Conservation (phyloP, 306 rosid species). For the Trifolium pratense region DNA sequence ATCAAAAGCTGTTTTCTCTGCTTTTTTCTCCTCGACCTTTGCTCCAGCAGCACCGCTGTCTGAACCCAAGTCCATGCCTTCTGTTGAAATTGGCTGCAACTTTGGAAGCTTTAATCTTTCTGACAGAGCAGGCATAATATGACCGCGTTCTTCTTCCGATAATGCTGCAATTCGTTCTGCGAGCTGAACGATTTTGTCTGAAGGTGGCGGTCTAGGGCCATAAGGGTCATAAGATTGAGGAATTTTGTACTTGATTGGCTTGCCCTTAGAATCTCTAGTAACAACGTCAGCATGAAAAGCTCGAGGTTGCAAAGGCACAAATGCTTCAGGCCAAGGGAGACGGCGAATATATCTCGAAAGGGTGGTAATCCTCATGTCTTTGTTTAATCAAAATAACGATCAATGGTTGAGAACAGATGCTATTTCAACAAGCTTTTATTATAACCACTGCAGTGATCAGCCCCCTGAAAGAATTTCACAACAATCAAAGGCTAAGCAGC, state of each 20-base stretch:
- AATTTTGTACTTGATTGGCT: constrained; percentile 50
- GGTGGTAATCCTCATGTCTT: constrained; percentile 49
- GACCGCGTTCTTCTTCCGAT: constrained; percentile 51
- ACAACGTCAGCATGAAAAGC: constrained; percentile 50
- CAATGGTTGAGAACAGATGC: constrained; percentile 13
- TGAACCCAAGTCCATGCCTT: constrained; percentile 54
- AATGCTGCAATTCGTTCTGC: constrained; percentile 52
- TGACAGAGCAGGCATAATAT: constrained; percentile 53
- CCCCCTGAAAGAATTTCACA: constrained; percentile 42
- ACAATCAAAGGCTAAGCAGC: constrained; percentile 5
- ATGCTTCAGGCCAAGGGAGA: constrained; percentile 8
- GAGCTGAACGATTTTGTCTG: constrained; percentile 53
- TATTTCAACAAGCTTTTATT: constrained; percentile 7
- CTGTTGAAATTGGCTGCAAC: constrained; percentile 57
- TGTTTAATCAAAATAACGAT: constrained; percentile 35
- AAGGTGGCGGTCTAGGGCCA: constrained; percentile 60
- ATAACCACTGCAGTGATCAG: neutral
- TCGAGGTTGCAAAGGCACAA: constrained; percentile 41
- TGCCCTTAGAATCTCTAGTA: constrained; percentile 47
- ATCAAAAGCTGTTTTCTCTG: constrained; percentile 60
- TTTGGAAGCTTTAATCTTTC: constrained; percentile 54
- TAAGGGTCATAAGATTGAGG: constrained; percentile 56
- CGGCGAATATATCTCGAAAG: constrained; percentile 46
- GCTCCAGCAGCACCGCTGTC: constrained; percentile 44
- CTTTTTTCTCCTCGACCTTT: constrained; percentile 57